Evolutionary conservation across 495 filamentous ascomycete species (phyloP).

Genomic region (Cenococcum geophilum): DNA sequence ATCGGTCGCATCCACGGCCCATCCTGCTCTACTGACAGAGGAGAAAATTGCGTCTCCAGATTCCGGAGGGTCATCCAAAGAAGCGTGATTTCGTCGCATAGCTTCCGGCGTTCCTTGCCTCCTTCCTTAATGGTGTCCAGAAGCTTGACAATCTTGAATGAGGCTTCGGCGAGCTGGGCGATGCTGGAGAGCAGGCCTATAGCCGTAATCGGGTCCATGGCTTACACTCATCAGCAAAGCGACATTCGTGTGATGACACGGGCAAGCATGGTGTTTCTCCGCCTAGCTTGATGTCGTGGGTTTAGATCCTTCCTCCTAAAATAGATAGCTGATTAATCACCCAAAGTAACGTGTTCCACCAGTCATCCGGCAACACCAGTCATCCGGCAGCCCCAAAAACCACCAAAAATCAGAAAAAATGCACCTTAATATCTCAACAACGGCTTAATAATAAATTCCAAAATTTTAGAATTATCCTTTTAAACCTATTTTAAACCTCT

Average conservation of each 20-base stretch:
- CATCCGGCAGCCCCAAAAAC: too few species aligned
- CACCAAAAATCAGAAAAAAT: too few species aligned
- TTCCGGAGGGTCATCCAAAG: slow-evolving; percentile 23
- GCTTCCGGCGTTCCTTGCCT: slow-evolving; percentile 14
- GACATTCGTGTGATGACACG: background rate
- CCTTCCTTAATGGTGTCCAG: slow-evolving; percentile 20
- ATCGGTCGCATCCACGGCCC: slow-evolving; percentile 19
- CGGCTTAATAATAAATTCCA: too few species aligned
- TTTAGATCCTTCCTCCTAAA: background rate
- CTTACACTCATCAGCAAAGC: background rate
- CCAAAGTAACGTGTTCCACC: too few species aligned
- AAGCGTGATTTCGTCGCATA: slow-evolving; percentile 15
- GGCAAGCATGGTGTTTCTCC: background rate
- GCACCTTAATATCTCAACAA: too few species aligned
- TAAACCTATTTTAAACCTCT: too few species aligned
- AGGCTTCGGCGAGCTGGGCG: slow-evolving; percentile 13
- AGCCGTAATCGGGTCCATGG: slow-evolving; percentile 15
- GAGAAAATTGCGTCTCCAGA: slow-evolving; percentile 18
- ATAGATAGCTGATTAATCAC: background rate
- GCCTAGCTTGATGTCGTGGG: background rate
- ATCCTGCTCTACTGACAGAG: slow-evolving; percentile 12
- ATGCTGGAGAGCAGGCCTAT: slow-evolving; percentile 15
- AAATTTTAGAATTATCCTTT: too few species aligned
- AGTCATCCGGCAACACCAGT: too few species aligned
- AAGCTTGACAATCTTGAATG: slow-evolving; percentile 18